Evolutionary conservation across 305 asterid genomes (phyloP).

Genomic region (Coffea humblotiana): DNA sequence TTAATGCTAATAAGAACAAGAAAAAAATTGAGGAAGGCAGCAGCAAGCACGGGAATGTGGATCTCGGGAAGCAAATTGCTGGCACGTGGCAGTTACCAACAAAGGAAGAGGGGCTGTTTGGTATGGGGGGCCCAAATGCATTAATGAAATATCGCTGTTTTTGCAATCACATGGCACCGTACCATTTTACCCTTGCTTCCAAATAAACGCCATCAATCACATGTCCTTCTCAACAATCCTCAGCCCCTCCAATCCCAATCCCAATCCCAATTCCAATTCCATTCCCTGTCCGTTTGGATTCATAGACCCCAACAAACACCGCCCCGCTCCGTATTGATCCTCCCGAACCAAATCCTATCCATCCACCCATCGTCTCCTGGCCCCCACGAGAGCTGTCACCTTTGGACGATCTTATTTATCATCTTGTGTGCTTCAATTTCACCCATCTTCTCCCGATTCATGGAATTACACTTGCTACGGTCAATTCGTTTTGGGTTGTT

Average conservation of each 20-base stretch:
- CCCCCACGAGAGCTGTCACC: slow-evolving; percentile 38
- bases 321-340: background rate
- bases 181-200: slow-evolving; percentile 12
- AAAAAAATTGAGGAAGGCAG: background rate
- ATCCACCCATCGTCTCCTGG: background rate
- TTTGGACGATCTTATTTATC: slow-evolving; percentile 57
- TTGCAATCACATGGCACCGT: slow-evolving; percentile 34
- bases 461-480: background rate
- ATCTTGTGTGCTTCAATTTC: slow-evolving; percentile 9
- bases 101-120: slow-evolving; percentile 18
- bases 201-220: slow-evolving; percentile 42
- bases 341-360: background rate
- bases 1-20: background rate
- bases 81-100: slow-evolving; percentile 48
- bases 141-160: slow-evolving; percentile 21
- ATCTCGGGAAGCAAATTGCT: background rate
- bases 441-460: background rate
- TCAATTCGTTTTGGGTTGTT: background rate
- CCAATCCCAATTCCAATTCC: background rate
- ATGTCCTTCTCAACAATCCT: slow-evolving; percentile 15
- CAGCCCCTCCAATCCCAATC: background rate
- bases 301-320: slow-evolving; percentile 12
- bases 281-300: slow-evolving; percentile 22
- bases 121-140: slow-evolving; percentile 35
- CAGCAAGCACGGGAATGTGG: background rate